Conservation (phyloP, 768 basidiomycete species). For the Pholiota conissans region DNA sequence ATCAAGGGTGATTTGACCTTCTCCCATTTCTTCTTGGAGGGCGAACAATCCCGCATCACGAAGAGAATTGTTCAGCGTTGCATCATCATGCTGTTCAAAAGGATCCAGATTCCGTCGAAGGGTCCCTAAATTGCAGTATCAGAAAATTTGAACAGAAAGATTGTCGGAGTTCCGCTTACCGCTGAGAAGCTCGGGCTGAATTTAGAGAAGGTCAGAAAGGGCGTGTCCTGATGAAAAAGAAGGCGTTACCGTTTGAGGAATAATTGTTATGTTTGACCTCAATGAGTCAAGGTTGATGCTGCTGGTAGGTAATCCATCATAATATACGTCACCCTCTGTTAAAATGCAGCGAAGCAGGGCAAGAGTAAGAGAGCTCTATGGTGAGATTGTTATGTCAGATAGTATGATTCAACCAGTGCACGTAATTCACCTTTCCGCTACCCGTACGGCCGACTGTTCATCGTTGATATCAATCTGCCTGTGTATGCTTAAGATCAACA, state of each 20-base stretch:
- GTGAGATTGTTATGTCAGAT: neutral
- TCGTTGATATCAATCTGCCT: neutral
- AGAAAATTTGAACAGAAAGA: neutral
- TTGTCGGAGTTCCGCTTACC: neutral
- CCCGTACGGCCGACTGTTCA: slow-evolving; percentile 25
- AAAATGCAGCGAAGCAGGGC: slow-evolving; percentile 54
- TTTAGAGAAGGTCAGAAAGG: neutral
- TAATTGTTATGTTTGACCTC: slow-evolving; percentile 58
- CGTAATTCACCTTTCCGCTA: slow-evolving; percentile 20
- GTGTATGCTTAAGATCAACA: neutral
- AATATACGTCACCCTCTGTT: slow-evolving; percentile 52
- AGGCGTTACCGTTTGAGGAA: slow-evolving; percentile 39
- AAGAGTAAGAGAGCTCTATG: slow-evolving; percentile 33
- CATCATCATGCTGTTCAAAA: slow-evolving; percentile 7
- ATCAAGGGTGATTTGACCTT: neutral
- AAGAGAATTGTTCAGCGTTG: neutral
- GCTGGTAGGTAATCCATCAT: slow-evolving; percentile 51
- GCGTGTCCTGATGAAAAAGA: neutral
- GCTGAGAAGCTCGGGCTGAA: slow-evolving; percentile 7
- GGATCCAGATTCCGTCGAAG: slow-evolving; percentile 4
- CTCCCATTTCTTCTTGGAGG: slow-evolving; percentile 2
- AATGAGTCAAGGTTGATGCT: slow-evolving; percentile 54
- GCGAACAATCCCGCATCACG: slow-evolving; percentile 1
- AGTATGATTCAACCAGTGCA: neutral
- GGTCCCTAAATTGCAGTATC: neutral